Base-by-base conservation (phyloP, 129 eudicot species). In the Flaveria sonorensis region DNA sequence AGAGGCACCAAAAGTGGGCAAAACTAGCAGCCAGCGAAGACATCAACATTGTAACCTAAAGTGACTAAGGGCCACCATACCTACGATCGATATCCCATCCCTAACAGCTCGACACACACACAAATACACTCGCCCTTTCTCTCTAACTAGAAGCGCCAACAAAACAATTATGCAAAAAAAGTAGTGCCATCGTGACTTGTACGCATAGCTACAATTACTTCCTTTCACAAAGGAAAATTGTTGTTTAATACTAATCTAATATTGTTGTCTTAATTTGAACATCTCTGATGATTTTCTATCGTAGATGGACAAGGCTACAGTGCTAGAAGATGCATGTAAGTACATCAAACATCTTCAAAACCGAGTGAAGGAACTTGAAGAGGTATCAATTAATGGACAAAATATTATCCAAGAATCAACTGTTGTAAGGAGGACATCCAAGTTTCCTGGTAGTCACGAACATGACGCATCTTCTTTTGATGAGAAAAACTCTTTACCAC, bases 361-460 rank as follows among this genome's bases (percentile, higher is more conserved):
- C 45, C 73, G 66, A n/a, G 83, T 79, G 59, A 79, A 72, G 59
- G 78, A 79, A 72, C 83, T 79, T 16, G 72, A 79, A 63, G 72
- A 72, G 48, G 18, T 53, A 61, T 61, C 77, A 10, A 16, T 32
- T 15, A 50, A 10, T 1, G 59, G 2, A 43, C 55, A 23, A 77
- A 16, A 40, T 26, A 40, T 23, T 7, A 10, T 16, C 47, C 62
- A 16, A 3, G 59, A 77, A 24, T 57, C 81, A 69, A 71, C 45
- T 32, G 21, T 36, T 15, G 51, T 55, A 65, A 53, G 6, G 52
- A 65, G 39, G 71, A 48, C 66, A 68, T 77, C 75, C 63, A 61
- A 79, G 56, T 10, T 71, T 79, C 61, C 7, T 16, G 4, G 60
- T 61, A 52, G 72, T 11, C 62, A 45, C 47, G 82, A 61, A 30